These are phyloP conservation scores for Tinospora cordifolia DNA, from an alignment of 164 flowering plant species.

Conservation along the genomic window DNA sequence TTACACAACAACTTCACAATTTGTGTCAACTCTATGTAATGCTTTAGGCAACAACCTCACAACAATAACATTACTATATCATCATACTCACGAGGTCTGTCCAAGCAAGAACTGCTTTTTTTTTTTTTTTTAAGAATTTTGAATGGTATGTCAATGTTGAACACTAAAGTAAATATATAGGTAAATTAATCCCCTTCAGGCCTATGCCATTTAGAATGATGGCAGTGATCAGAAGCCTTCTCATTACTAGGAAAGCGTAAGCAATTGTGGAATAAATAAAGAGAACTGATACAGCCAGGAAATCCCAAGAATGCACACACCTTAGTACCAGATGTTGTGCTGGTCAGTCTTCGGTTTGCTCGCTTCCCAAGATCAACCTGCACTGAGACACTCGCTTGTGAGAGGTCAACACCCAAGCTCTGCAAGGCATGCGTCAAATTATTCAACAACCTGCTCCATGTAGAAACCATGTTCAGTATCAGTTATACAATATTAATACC, in stretches of 20 bases:
- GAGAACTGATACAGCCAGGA: background rate
- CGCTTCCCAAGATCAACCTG: conserved; percentile 84
- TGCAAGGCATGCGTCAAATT: conserved; percentile 74
- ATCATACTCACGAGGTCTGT: background rate
- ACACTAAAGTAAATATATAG: background rate
- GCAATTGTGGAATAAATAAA: no score
- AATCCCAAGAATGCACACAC: conserved; percentile 21
- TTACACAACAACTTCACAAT: background rate
- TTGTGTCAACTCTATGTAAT: background rate
- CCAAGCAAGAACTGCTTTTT: background rate
- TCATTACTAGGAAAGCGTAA: background rate
- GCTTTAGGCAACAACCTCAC: background rate
- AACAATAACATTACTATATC: background rate
- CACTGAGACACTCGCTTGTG: conserved; percentile 83
- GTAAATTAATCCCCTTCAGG: background rate
- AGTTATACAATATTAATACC: background rate
- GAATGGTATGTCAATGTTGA: no score
- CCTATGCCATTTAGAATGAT: background rate
- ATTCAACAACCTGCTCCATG: conserved; percentile 62
- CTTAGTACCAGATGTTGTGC: conserved; percentile 32
- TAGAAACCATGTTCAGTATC: conserved; percentile 1
- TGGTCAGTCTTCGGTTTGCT: conserved; percentile 26
- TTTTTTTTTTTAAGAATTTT: no score
- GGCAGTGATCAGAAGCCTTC: background rate
- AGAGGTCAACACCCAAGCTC: conserved; percentile 77